Conservation (phyloP, 2,329 filamentous ascomycete species). For the Cladosporium colombiae region DNA sequence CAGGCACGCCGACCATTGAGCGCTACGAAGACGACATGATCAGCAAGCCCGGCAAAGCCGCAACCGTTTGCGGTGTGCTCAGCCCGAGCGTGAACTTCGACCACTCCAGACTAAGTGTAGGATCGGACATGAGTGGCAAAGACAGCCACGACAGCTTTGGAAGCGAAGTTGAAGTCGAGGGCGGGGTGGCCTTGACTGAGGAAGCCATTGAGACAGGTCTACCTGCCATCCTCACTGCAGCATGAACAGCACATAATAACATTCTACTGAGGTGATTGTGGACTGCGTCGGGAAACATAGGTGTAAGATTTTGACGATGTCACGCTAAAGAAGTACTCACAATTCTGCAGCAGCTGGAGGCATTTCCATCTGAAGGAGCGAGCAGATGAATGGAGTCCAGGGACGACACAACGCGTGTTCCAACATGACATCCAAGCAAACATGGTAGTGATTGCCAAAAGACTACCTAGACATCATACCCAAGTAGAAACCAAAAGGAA, state of each 20-base stretch:
- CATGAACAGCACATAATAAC: not conserved
- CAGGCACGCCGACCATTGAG: slow-evolving; percentile 22
- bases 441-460: not conserved
- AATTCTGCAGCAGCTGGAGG: slow-evolving; percentile 5
- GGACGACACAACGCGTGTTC: not conserved
- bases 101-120: not conserved
- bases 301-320: not conserved
- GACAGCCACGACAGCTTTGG: slow-evolving; percentile 29
- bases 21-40: slow-evolving; percentile 23
- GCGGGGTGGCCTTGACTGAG: slow-evolving; percentile 59
- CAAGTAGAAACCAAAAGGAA: not conserved
- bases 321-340: not conserved
- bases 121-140: slow-evolving; percentile 12
- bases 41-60: slow-evolving; percentile 26
- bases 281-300: not conserved
- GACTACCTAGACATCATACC: not conserved
- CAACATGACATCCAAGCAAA: not conserved
- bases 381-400: not conserved
- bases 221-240: slow-evolving; percentile 35
- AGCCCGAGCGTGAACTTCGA: slow-evolving; percentile 22
- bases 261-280: not conserved
- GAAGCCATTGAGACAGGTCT: slow-evolving; percentile 54
- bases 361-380: not conserved
- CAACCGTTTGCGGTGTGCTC: slow-evolving; percentile 21
- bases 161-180: slow-evolving; percentile 49